These are phyloP conservation scores for Kodamaea fukazawae DNA, from an alignment of 805 yeast genomes.

Conservation along the genomic window DNA sequence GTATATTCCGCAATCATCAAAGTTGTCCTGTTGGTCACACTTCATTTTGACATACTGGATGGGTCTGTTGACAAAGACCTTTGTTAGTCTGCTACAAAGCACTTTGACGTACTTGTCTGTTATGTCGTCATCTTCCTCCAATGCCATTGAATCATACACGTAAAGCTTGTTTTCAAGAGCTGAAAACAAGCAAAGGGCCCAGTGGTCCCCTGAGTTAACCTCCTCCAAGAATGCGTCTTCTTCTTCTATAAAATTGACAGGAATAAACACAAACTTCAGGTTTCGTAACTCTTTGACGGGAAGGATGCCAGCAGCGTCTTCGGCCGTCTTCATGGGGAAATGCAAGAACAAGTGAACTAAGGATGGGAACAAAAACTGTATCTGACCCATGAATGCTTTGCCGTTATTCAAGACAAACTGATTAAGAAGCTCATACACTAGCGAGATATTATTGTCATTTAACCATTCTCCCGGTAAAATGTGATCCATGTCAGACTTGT, in stretches of 20 bases:
- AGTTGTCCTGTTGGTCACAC: conserved; percentile 62
- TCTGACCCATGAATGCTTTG: conserved; percentile 19
- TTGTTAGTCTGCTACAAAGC: conserved; percentile 24
- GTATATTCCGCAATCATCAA: conserved; percentile 63
- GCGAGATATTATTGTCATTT: conserved; percentile 65
- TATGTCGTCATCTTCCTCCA: conserved; percentile 15
- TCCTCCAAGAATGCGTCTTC: conserved; percentile 44
- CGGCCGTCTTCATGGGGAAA: conserved; percentile 32
- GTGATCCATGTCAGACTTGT: conserved; percentile 56
- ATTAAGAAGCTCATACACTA: conserved; percentile 51
- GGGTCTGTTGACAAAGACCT: conserved; percentile 18
- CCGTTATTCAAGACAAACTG: conserved; percentile 20
- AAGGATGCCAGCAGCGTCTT: conserved; percentile 33
- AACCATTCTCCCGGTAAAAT: conserved; percentile 69
- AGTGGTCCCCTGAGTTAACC: conserved; percentile 70
- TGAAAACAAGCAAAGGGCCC: conserved; percentile 63
- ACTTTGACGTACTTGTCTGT: conserved; percentile 25
- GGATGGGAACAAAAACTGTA: conserved; percentile 51
- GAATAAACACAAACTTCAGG: conserved; percentile 56
- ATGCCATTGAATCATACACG: conserved; percentile 58
- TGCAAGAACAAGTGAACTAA: conserved; percentile 61
- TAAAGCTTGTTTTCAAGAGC: conserved; percentile 46
- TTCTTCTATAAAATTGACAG: conserved; percentile 59
- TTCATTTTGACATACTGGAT: conserved; percentile 28
- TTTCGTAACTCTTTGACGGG: conserved; percentile 31